Evolutionary conservation across 2,329 filamentous ascomycete genomes (phyloP), one percentile per base, ranked within the genome.

Genomic region (Fonsecaea nubica): DNA sequence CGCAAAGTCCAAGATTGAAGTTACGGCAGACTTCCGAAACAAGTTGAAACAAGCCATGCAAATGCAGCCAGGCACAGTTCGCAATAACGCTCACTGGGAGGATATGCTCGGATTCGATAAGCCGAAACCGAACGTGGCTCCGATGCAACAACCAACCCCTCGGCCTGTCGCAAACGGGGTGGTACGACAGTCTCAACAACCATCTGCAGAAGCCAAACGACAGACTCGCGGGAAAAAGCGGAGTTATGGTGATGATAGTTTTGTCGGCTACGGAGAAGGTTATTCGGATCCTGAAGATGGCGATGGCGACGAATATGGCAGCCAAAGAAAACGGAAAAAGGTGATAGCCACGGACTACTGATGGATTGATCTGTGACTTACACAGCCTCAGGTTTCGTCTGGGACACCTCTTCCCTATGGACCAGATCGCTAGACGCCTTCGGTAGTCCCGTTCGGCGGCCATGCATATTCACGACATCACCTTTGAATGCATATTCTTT

Each of bases 181-280:
- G 35, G 62, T 64, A 10, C 61, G 68, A 21, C 59, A 70, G 54
- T 57, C 59, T 36, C 62, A 64, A n/a, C 59, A 60, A 33, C 62
- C 71, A 15, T 62, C 74, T 6, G 81, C 74, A 4, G 81, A 81
- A 58, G 58, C 72, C 30, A 78, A 82, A 50, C 78, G 81, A 12
- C 81, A 78, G 68, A 81, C 82, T 25, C 77, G 80, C 54, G 80
- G 80, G 45, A 83, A 83, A 74, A 80, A 83, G 72, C 77, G 82
- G 55, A 76, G 76, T 71, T 84, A 84, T 70, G 80, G 81, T 70
- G 82, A 84, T 55, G 80, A 80, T 67, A 84, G 81, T 71, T 84
- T 83, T 73, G 80, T 81, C 62, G 82, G 82, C 1, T 84, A 84
- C 68, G 82, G 80, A 60, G 81, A 83, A 77, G 82, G 82, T 21